Conservation (phyloP, 1,284 basidiomycete genomes). For the Butyriboletus appendiculatus region DNA sequence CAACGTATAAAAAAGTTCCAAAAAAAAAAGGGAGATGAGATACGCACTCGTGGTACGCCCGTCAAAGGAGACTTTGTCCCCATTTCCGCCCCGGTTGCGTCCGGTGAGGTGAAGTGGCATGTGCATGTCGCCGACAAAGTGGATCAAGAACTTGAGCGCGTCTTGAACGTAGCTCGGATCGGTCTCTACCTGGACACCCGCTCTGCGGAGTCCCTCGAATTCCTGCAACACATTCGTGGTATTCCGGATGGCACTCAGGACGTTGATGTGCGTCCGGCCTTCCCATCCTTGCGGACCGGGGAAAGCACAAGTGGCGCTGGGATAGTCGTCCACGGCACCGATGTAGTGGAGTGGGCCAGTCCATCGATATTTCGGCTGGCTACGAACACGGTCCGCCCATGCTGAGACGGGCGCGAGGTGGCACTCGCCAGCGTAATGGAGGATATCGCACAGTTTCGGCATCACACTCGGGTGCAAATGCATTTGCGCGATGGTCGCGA, state of each 20-base stretch:
- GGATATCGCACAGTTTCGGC: constrained; percentile 67
- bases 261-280: constrained; percentile 64
- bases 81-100: constrained; percentile 84
- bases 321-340: constrained; percentile 74
- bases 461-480: constrained; percentile 79
- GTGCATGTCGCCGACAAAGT: constrained; percentile 91
- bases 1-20: neutral
- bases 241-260: constrained; percentile 76
- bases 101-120: constrained; percentile 90
- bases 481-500: constrained; percentile 92
- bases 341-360: constrained; percentile 76
- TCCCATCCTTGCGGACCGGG: constrained; percentile 81
- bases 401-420: constrained; percentile 80
- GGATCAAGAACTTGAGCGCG: constrained; percentile 87
- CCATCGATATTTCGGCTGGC: constrained; percentile 59
- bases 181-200: constrained; percentile 20
- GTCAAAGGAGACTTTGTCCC: constrained; percentile 69
- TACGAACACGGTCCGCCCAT: constrained; percentile 82
- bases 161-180: constrained; percentile 27
- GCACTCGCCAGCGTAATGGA: constrained; percentile 53
- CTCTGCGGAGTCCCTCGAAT: constrained; percentile 33
- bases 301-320: constrained; percentile 73
- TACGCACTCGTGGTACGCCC: constrained; percentile 63
- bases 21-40: neutral
- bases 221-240: constrained; percentile 60